Evolutionary conservation across 805 yeast genomes (phyloP).

Genomic region (Barnettozyma populi): DNA sequence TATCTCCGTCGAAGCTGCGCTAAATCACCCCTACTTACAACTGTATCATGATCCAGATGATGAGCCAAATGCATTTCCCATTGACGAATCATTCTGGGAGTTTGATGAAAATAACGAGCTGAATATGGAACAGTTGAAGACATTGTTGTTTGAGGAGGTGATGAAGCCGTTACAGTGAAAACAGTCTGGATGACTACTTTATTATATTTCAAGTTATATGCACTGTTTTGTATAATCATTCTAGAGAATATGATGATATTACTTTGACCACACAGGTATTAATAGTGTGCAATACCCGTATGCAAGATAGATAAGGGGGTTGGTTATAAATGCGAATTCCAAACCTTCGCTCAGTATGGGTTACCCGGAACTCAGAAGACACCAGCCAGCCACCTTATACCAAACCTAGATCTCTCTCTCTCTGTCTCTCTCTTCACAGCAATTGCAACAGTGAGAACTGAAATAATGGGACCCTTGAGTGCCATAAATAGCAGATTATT

Average conservation of each 20-base stretch:
- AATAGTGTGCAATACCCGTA: too few relatives aligned
- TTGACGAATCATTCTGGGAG: constrained; percentile 36
- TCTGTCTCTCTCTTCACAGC: too few relatives aligned
- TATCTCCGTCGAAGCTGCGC: constrained; percentile 68
- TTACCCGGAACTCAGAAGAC: neutral
- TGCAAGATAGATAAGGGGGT: too few relatives aligned
- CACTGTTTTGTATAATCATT: too few relatives aligned
- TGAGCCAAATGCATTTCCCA: constrained; percentile 47
- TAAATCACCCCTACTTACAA: constrained; percentile 65
- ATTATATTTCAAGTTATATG: neutral
- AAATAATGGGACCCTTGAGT: neutral
- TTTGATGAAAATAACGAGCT: constrained; percentile 48
- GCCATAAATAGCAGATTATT: neutral
- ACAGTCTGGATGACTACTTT: neutral
- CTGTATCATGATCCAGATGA: constrained; percentile 68
- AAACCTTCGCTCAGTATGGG: too few relatives aligned
- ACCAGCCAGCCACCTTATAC: neutral
- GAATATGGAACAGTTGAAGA: constrained; percentile 66
- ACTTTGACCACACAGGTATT: too few relatives aligned
- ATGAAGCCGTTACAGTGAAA: constrained; percentile 39
- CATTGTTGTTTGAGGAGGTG: constrained; percentile 75
- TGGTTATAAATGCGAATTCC: too few relatives aligned
- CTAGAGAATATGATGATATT: too few relatives aligned
- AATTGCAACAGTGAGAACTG: neutral
- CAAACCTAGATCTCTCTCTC: too few relatives aligned